Conservation (phyloP, 345 rosid species). For the Eucalyptus polyanthemos region DNA sequence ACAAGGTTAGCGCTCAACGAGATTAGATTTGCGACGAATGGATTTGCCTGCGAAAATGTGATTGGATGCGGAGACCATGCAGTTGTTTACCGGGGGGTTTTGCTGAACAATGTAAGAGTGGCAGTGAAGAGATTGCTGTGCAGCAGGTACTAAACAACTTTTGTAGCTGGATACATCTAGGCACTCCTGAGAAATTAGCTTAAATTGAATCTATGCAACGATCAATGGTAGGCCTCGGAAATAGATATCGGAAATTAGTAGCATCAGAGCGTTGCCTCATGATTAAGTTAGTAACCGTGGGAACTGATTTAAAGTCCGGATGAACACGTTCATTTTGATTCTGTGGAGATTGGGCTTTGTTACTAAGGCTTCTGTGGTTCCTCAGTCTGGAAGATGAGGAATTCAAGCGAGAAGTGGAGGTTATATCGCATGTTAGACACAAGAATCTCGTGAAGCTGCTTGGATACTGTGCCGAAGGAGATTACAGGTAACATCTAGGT, state of each 20-base stretch:
- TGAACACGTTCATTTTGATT: neutral
- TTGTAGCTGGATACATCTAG: neutral
- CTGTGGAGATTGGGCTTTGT: neutral
- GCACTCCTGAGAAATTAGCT: neutral
- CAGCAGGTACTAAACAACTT: slow-evolving; percentile 18
- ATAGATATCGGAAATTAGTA: neutral
- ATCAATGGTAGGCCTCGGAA: neutral
- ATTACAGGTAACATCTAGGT: slow-evolving; percentile 27
- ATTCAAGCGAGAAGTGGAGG: slow-evolving; percentile 32
- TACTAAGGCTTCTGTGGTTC: neutral
- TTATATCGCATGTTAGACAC: slow-evolving; percentile 43
- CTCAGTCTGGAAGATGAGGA: slow-evolving; percentile 13
- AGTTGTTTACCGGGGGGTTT: slow-evolving; percentile 31
- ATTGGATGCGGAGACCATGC: slow-evolving; percentile 40
- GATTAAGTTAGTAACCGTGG: neutral
- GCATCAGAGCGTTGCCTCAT: neutral
- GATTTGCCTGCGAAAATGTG: slow-evolving; percentile 39
- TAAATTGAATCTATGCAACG: neutral
- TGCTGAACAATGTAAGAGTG: slow-evolving; percentile 31
- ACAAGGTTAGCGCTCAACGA: slow-evolving; percentile 22
- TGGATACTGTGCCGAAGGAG: slow-evolving; percentile 55
- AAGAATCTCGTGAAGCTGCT: slow-evolving; percentile 52
- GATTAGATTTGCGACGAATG: slow-evolving; percentile 31
- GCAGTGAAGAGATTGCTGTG: slow-evolving; percentile 38
- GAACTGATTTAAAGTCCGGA: neutral